phyloP scores from a whole-genome alignment of 371 early-diverging fungal species.

The Mucor piriformis region DNA sequence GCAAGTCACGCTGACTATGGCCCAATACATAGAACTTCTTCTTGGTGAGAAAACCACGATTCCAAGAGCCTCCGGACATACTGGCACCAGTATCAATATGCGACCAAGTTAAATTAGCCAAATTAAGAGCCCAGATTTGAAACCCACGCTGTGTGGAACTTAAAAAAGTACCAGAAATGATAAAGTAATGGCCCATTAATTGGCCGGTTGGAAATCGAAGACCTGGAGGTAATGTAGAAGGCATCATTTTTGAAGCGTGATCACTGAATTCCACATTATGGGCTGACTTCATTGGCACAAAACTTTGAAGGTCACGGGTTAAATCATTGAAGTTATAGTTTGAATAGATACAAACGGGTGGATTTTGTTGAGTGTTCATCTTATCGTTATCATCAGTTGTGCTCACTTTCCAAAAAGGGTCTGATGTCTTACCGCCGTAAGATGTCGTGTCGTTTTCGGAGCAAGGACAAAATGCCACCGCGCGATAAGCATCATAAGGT shows the following conservation, averaged over 20 bases:
- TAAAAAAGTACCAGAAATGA: slow-evolving; percentile 76
- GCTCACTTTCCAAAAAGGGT: slow-evolving; percentile 22
- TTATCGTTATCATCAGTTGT: background rate
- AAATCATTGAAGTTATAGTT: slow-evolving; percentile 82
- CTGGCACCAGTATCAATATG: slow-evolving; percentile 69
- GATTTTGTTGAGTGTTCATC: background rate
- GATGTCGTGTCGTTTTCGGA: slow-evolving; percentile 2
- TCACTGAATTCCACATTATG: slow-evolving; percentile 42
- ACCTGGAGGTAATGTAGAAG: slow-evolving; percentile 69
- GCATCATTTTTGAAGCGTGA: slow-evolving; percentile 58
- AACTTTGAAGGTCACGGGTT: slow-evolving; percentile 71
- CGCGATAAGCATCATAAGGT: slow-evolving; percentile 77
- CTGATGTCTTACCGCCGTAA: slow-evolving; percentile 5
- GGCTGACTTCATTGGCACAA: slow-evolving; percentile 40
- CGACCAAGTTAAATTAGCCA: slow-evolving; percentile 65
- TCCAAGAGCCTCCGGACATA: slow-evolving; percentile 77
- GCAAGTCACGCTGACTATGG: slow-evolving; percentile 62
- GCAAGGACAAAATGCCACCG: slow-evolving; percentile 50
- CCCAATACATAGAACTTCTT: slow-evolving; percentile 64
- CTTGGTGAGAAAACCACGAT: slow-evolving; percentile 72
- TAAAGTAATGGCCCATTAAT: slow-evolving; percentile 70
- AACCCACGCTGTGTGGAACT: slow-evolving; percentile 65
- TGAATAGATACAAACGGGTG: slow-evolving; percentile 69
- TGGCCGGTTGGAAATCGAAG: slow-evolving; percentile 79
- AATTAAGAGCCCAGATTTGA: slow-evolving; percentile 75